Percentiles rank a stretch among this genome's conserved stretches.
Evolutionary conservation across 306 rosid species (phyloP).

Genomic region (Vigna hirtella): DNA sequence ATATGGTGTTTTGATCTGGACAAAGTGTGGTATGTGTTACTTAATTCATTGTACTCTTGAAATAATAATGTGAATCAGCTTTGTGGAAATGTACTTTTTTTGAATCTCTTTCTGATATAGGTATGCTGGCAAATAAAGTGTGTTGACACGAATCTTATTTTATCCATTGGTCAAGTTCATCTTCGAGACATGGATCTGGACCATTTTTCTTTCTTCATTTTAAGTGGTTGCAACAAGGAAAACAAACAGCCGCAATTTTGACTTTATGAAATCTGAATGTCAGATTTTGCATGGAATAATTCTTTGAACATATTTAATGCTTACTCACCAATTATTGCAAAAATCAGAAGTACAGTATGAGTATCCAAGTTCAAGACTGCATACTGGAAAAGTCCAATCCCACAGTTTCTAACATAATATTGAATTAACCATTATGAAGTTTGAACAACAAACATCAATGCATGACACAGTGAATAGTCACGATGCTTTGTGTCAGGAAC

Average conservation of each 20-base stretch:
- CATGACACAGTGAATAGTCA: background rate
- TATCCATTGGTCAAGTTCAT: constrained; percentile 1
- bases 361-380: background rate
- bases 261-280: constrained; percentile 36
- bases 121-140: background rate
- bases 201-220: background rate
- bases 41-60: constrained; percentile 34
- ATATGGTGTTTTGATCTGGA: constrained; percentile 25
- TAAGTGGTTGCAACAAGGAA: constrained; percentile 38
- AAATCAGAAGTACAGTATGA: background rate
- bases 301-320: constrained; percentile 30
- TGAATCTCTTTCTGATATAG: background rate
- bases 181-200: constrained; percentile 3
- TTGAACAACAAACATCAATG: background rate
- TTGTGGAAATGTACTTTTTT: constrained; percentile 7
- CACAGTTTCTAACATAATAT: background rate
- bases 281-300: constrained; percentile 31
- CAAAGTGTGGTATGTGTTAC: constrained; percentile 22
- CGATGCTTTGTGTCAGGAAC: constrained; percentile 49
- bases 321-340: constrained; percentile 10
- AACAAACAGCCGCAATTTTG: constrained; percentile 22
- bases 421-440: background rate
- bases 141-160: constrained; percentile 14
- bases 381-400: constrained; percentile 1
- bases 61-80: constrained; percentile 15